Evolutionary conservation across 352 stramenopile genomes (phyloP).

Genomic region (Phytophthora hibernalis): DNA sequence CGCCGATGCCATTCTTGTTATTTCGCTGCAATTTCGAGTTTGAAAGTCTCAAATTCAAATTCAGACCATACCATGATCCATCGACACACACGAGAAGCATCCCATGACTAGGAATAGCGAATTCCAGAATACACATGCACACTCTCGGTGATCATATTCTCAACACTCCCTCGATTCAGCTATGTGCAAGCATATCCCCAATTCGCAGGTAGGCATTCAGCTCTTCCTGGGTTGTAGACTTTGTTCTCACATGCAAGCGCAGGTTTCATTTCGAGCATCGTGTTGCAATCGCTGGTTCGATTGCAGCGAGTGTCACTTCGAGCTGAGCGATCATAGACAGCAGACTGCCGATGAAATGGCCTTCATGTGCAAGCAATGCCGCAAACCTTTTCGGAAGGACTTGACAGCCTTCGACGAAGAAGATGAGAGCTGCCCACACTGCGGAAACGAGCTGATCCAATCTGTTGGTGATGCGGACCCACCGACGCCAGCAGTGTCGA

Average conservation of each 20-base stretch:
- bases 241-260: background rate
- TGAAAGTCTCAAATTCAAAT: too few relatives aligned
- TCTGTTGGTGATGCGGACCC: conserved; percentile 14
- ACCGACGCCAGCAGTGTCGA: conserved; percentile 7
- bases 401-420: conserved; percentile 55
- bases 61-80: background rate
- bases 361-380: conserved; percentile 76
- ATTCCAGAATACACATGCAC: conserved; percentile 20
- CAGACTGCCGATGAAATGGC: conserved; percentile 52
- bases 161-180: background rate
- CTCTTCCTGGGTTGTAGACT: background rate
- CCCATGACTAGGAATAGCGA: conserved; percentile 28
- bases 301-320: conserved; percentile 79
- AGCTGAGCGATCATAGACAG: conserved; percentile 66
- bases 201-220: conserved; percentile 34
- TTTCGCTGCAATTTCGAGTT: conserved; percentile 10
- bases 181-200: conserved; percentile 65
- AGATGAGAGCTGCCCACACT: conserved; percentile 75
- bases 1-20: conserved; percentile 41
- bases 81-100: background rate
- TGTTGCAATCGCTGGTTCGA: conserved; percentile 85
- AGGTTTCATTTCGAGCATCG: conserved; percentile 72
- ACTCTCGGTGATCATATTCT: conserved; percentile 2
- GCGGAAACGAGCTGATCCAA: conserved; percentile 53
- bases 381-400: conserved; percentile 70